Conservation (phyloP, 352 stramenopile species). For the Saprolegnia diclina region DNA sequence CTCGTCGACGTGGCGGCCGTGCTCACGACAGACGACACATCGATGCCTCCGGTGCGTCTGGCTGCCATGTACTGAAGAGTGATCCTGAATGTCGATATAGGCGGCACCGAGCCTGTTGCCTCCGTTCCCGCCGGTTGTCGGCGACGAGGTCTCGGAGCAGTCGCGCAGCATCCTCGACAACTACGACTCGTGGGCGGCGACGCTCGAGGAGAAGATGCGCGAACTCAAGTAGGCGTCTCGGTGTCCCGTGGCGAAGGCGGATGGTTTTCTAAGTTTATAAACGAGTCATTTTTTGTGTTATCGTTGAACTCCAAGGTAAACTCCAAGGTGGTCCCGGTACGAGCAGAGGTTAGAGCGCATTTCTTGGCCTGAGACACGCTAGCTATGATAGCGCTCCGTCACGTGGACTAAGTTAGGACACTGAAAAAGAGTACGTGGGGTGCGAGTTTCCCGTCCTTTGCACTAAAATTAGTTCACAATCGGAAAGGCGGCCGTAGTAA, state of each 20-base stretch:
- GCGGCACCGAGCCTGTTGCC: background rate
- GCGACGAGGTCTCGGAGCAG: constrained; percentile 11
- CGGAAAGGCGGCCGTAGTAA: background rate
- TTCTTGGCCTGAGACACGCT: no score
- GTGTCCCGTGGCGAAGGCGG: background rate
- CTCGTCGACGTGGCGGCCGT: background rate
- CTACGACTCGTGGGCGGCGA: constrained; percentile 47
- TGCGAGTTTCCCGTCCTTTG: no score
- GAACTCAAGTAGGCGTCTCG: constrained; percentile 29
- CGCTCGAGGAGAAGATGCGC: constrained; percentile 50
- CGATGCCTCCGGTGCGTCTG: background rate
- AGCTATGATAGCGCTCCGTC: no score
- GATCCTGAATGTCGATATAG: background rate
- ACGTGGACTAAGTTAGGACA: no score
- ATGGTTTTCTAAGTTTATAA: constrained; percentile 21
- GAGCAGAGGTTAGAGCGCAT: no score
- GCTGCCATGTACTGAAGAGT: no score
- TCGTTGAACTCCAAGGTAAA: no score
- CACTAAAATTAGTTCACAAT: background rate
- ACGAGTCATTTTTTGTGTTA: constrained; percentile 4
- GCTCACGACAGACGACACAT: background rate
- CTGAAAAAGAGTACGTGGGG: no score
- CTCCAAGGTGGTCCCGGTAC: no score
- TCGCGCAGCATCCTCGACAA: constrained; percentile 43
- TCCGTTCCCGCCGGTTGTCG: background rate